Conservation (phyloP, 257 asterid genomes). For the Solanum rostratum region DNA sequence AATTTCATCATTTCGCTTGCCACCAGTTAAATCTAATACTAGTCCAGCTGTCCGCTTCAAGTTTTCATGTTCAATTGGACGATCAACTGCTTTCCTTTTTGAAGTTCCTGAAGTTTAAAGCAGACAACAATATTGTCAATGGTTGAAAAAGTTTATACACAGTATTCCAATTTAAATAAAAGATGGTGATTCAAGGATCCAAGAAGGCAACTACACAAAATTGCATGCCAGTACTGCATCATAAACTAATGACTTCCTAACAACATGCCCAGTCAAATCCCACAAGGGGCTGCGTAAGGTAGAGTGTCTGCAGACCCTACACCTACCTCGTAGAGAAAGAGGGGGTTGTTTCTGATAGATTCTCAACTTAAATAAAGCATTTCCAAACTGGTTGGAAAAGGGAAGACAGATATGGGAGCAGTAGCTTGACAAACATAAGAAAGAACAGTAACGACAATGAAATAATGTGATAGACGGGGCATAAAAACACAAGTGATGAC, state of each 20-base stretch:
- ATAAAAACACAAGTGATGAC: not conserved
- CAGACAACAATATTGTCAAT: conserved; percentile 14
- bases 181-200: not conserved
- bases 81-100: conserved; percentile 45
- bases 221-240: not conserved
- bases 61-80: conserved; percentile 28
- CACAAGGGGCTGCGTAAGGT: not conserved
- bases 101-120: conserved; percentile 1
- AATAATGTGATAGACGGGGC: not conserved
- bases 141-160: not conserved
- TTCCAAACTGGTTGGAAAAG: not conserved
- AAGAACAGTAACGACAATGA: not conserved
- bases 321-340: not conserved
- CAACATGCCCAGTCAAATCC: not conserved
- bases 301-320: not conserved
- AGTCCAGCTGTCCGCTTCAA: conserved; percentile 25
- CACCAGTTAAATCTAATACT: conserved; percentile 10
- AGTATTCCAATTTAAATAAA: not conserved
- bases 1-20: conserved; percentile 9
- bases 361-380: not conserved
- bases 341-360: not conserved
- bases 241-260: not conserved
- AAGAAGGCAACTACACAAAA: not conserved
- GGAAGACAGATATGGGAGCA: not conserved
- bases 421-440: not conserved